A percentile compares a stretch with the other conserved stretches of the same genome.
Evolutionary conservation across 2,329 filamentous ascomycete genomes (phyloP).

Genomic region (Rhynchosporium graminicola): DNA sequence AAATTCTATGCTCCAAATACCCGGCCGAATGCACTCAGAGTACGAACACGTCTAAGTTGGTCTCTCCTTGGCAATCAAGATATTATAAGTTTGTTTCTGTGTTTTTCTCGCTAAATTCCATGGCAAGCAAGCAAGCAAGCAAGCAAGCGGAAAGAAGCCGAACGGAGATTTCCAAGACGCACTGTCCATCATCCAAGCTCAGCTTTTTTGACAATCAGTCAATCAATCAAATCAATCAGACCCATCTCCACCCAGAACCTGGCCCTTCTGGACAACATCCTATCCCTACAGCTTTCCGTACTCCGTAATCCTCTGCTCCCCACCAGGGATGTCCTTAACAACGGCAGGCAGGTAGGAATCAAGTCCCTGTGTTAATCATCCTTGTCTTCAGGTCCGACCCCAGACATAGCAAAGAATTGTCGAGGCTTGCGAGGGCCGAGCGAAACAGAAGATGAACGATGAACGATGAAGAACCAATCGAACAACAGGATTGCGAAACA

Average conservation of each 20-base stretch:
- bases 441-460: constrained; percentile 25
- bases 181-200: constrained; percentile 23
- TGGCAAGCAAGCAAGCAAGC: neutral
- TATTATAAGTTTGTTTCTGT: neutral
- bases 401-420: constrained; percentile 18
- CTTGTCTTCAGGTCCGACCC: constrained; percentile 11
- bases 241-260: neutral
- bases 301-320: constrained; percentile 8
- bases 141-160: constrained; percentile 2
- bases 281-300: neutral
- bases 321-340: constrained; percentile 23
- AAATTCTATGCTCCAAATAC: too few species aligned
- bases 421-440: constrained; percentile 26
- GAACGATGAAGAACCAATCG: constrained; percentile 24
- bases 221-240: neutral
- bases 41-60: neutral
- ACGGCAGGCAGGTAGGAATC: constrained; percentile 5
- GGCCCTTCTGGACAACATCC: constrained; percentile 3
- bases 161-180: constrained; percentile 17
- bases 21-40: too few species aligned
- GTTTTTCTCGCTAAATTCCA: neutral
- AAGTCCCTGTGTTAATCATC: neutral
- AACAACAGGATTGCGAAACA: constrained; percentile 1
- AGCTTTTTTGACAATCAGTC: neutral
- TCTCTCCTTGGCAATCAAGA: too few species aligned